Percentiles rank a stretch among this genome's conserved stretches.
Conservation (phyloP, 768 basidiomycete genomes). For the Tylopilus plumbeoviolaceoides region DNA sequence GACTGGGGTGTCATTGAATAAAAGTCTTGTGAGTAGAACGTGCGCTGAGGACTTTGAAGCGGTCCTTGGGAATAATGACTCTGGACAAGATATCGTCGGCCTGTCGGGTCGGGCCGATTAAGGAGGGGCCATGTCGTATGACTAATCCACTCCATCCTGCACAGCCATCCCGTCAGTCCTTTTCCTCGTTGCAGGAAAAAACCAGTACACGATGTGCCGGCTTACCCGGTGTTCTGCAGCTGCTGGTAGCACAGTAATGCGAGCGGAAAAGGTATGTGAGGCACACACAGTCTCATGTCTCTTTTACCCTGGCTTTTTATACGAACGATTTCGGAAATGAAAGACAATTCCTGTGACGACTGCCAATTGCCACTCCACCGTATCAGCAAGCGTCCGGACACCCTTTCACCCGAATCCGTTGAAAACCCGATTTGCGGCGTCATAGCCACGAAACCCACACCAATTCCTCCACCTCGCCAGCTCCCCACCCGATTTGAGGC, state of each 20-base stretch:
- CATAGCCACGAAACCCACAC: constrained; percentile 26
- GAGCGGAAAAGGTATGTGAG: constrained; percentile 23
- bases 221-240: constrained; percentile 14
- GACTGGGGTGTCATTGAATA: constrained; percentile 49
- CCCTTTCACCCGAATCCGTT: constrained; percentile 32
- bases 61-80: constrained; percentile 21
- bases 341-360: constrained; percentile 32
- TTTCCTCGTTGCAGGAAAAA: constrained; percentile 12
- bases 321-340: constrained; percentile 32
- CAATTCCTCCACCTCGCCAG: constrained; percentile 15
- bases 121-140: constrained; percentile 21
- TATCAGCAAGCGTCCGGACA: constrained; percentile 25
- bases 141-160: constrained; percentile 34
- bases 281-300: constrained; percentile 8
- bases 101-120: constrained; percentile 35
- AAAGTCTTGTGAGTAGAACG: constrained; percentile 40
- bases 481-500: constrained; percentile 20
- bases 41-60: constrained; percentile 18
- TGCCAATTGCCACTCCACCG: constrained; percentile 12
- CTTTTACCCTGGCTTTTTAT: constrained; percentile 27
- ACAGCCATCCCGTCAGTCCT: constrained; percentile 25
- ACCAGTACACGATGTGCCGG: constrained; percentile 10
- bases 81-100: constrained; percentile 33
- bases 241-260: constrained; percentile 5
- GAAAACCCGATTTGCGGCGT: constrained; percentile 21